A percentile compares a stretch with the other conserved stretches of the same genome.
These are phyloP conservation scores for Neurospora sp. DNA, from an alignment of 2,329 filamentous ascomycete genomes.

Conservation along the genomic window DNA sequence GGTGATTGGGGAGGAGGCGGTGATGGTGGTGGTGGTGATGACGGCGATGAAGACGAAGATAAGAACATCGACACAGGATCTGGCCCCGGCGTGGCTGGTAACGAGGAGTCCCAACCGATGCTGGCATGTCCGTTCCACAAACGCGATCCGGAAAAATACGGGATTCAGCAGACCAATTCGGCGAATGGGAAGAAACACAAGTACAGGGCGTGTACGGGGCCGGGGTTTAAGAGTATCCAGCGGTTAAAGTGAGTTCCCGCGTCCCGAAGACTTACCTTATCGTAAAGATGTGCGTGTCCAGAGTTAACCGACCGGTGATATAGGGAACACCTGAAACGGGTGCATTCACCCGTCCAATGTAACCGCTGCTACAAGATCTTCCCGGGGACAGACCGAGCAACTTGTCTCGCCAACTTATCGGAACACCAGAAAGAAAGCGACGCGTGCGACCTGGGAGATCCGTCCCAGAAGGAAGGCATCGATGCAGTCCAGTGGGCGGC, in stretches of 20 bases:
- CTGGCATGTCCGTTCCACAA: slow-evolving; percentile 22
- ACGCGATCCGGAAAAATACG: slow-evolving; percentile 17
- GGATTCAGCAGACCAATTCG: slow-evolving; percentile 14
- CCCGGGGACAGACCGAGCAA: slow-evolving; percentile 7
- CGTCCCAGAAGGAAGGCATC: slow-evolving; percentile 18
- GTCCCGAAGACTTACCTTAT: neutral
- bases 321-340: slow-evolving; percentile 20
- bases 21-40: slow-evolving; percentile 8
- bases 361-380: slow-evolving; percentile 20
- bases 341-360: slow-evolving; percentile 20
- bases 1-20: slow-evolving; percentile 1
- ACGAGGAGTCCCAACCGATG: slow-evolving; percentile 2
- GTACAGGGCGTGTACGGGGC: slow-evolving; percentile 19
- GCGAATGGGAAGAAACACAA: slow-evolving; percentile 12
- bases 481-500: slow-evolving; percentile 17
- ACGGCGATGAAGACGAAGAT: slow-evolving; percentile 10
- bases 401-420: slow-evolving; percentile 11
- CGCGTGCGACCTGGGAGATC: slow-evolving; percentile 14
- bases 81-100: slow-evolving; percentile 1
- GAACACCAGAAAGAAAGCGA: slow-evolving; percentile 14
- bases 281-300: neutral
- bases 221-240: slow-evolving; percentile 20
- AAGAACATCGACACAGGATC: slow-evolving; percentile 5
- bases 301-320: neutral
- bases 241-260: slow-evolving; percentile 16